Evolutionary conservation across 768 basidiomycete species (phyloP), one percentile per base, ranked within the genome.

Genomic region (Suillus bovinus): DNA sequence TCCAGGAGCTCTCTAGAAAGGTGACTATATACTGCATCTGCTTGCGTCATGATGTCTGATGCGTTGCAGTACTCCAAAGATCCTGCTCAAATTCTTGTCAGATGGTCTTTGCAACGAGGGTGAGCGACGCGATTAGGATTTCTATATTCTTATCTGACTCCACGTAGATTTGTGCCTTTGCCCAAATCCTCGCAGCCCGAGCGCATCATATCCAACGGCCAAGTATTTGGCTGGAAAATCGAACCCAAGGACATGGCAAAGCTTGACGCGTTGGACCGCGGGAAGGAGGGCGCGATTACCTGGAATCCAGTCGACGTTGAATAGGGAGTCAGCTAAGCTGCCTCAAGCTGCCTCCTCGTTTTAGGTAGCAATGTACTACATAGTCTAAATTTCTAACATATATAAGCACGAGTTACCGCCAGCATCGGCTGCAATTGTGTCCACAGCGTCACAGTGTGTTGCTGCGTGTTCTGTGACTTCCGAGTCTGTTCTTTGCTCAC

Each of bases 61-160:
- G 17, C 7, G 24, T 56, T 24, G 5, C 62, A 89, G 86, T 74
- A 86, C 67, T 71, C 76, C 53, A 83, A 84, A 58, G 82, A 85
- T 39, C 81, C 82, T 16, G 86, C 91, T 34, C 93, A 95, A 67
- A 79, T 94, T 41, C 80, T 95, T n/a, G 76, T 94, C 60, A 84
- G 93, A 16, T 95, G 93, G 91, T 93, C 91, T 17, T 77, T 96
- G 17, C 93, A 95, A 69, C 83, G 81, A 66, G 85, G 86, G 88
- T 89, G 67, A 62, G 81, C 73, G 31, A 6, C 14, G 27, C 47
- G 67, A 14, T 41, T 8, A 44, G 54, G n/a, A 34, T 46, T 49
- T 24, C 20, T 52, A 42, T 49, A 9, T 47, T 31, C 61, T 64
- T 16, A 67, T 22, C 17, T 38, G 7, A 38, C 31, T 34, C 27